phyloP scores from a whole-genome alignment of 2,329 filamentous ascomycete genomes.

The Fusarium anguioides region DNA sequence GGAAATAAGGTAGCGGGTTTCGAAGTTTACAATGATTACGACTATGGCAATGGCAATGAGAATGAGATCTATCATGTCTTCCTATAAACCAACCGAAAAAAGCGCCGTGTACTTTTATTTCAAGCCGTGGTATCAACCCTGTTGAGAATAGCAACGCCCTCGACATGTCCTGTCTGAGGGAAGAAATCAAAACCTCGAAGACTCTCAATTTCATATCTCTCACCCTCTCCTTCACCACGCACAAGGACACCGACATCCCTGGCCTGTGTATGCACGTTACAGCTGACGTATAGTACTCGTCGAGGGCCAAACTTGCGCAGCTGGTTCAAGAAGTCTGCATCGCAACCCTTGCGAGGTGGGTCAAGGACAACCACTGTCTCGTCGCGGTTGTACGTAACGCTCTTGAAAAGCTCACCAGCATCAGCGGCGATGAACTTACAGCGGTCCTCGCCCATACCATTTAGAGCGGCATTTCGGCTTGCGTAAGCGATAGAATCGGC shows the following conservation, averaged over 20 bases:
- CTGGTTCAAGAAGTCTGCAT: conserved; percentile 84
- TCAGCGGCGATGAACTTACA: conserved; percentile 92
- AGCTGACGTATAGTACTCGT: conserved; percentile 92
- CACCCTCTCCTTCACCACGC: conserved; percentile 65
- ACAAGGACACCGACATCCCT: conserved; percentile 91
- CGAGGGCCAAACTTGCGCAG: conserved; percentile 80
- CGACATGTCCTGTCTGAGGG: conserved; percentile 82
- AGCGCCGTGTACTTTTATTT: conserved; percentile 21
- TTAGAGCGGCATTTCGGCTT: conserved; percentile 79
- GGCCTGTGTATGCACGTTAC: conserved; percentile 98
- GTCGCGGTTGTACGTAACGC: conserved; percentile 76
- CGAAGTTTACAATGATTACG: conserved; percentile 29
- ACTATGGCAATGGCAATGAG: conserved; percentile 17
- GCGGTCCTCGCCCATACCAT: conserved; percentile 73
- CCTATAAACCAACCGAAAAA: conserved; percentile 7
- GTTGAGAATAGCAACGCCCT: conserved; percentile 74
- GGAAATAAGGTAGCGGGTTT: conserved; percentile 25
- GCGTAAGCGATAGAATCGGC: conserved; percentile 82
- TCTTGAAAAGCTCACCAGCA: conserved; percentile 83
- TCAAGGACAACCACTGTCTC: conserved; percentile 96
- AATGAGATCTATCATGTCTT: conserved; percentile 26
- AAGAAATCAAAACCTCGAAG: conserved; percentile 97
- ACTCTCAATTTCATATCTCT: conserved; percentile 86
- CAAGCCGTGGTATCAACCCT: conserved; percentile 55
- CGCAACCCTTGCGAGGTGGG: conserved; percentile 95